Conservation (phyloP, 2,329 filamentous ascomycete genomes). For the Sporothrix globosa region DNA sequence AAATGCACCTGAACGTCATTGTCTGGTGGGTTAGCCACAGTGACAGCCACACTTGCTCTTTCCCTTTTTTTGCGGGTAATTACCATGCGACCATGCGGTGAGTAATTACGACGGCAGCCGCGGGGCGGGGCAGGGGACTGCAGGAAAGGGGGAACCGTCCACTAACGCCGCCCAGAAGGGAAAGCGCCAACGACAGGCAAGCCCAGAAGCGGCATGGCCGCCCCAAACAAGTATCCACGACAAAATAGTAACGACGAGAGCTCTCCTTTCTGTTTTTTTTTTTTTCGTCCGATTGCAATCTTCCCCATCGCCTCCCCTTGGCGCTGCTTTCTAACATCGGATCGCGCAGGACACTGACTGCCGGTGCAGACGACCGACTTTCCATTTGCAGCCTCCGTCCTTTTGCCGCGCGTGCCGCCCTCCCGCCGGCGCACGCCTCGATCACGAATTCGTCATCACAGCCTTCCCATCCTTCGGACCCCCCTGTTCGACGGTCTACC, state of each 20-base stretch:
- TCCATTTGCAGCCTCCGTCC: neutral
- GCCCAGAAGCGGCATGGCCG: slow-evolving; percentile 21
- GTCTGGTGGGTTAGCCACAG: slow-evolving; percentile 23
- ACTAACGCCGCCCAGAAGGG: slow-evolving; percentile 29
- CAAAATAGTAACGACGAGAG: slow-evolving; percentile 11
- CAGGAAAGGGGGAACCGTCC: slow-evolving; percentile 28
- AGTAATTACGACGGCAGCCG: slow-evolving; percentile 17
- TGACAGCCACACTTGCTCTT: slow-evolving; percentile 26
- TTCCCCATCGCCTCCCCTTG: neutral
- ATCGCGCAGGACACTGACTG: neutral
- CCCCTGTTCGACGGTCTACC: neutral
- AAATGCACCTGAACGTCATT: slow-evolving; percentile 16
- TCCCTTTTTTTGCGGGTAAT: slow-evolving; percentile 20
- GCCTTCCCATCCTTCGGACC: neutral
- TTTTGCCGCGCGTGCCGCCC: slow-evolving; percentile 4
- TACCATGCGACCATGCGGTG: slow-evolving; percentile 24
- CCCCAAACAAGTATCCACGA: slow-evolving; percentile 10
- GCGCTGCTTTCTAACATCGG: slow-evolving; percentile 4
- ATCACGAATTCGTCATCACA: slow-evolving; percentile 13
- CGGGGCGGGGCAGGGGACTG: slow-evolving; percentile 27
- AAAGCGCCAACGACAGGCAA: slow-evolving; percentile 24
- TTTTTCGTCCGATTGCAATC: neutral
- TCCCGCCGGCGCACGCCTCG: slow-evolving; percentile 4
- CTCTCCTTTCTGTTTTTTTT: slow-evolving; percentile 12
- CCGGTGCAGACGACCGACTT: neutral